phyloP scores from a whole-genome alignment of 805 yeast genomes.

The Zygosaccharomyces bailii region DNA sequence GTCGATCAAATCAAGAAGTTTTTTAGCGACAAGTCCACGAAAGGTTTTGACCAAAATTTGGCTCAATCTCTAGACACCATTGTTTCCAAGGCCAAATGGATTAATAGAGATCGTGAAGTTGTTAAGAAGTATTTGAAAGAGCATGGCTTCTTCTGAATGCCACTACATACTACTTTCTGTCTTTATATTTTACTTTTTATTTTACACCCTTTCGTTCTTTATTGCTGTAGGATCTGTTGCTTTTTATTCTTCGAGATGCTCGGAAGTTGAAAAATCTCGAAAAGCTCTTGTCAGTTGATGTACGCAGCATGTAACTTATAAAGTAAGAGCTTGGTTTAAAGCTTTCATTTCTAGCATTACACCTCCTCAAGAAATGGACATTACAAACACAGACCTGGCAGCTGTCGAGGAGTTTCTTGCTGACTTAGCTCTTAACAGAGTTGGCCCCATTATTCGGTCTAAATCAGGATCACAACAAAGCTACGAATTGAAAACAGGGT shows the following conservation, averaged over 20 bases:
- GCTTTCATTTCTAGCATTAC: neutral
- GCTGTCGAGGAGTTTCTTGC: constrained; percentile 30
- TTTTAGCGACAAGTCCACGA: constrained; percentile 53
- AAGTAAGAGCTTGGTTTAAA: neutral
- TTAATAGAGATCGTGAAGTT: constrained; percentile 49
- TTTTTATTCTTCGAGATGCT: neutral
- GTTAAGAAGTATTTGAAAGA: constrained; percentile 49
- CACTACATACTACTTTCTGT: neutral
- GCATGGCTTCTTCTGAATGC: constrained; percentile 29
- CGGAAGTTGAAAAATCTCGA: neutral
- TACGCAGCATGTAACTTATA: neutral
- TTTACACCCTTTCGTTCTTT: neutral
- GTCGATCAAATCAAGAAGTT: constrained; percentile 49
- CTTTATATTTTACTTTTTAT: neutral
- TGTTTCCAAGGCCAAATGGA: constrained; percentile 55
- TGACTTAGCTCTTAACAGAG: constrained; percentile 27
- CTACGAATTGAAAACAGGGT: constrained; percentile 35
- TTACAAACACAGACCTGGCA: constrained; percentile 23
- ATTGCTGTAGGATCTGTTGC: neutral
- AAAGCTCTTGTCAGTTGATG: neutral
- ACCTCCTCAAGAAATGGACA: neutral
- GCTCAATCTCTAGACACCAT: constrained; percentile 63
- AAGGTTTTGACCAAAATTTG: constrained; percentile 61
- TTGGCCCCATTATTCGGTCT: constrained; percentile 48
- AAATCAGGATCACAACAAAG: constrained; percentile 44